phyloP scores from a whole-genome alignment of 75 land plant genomes.

The Azolla pinnata region DNA sequence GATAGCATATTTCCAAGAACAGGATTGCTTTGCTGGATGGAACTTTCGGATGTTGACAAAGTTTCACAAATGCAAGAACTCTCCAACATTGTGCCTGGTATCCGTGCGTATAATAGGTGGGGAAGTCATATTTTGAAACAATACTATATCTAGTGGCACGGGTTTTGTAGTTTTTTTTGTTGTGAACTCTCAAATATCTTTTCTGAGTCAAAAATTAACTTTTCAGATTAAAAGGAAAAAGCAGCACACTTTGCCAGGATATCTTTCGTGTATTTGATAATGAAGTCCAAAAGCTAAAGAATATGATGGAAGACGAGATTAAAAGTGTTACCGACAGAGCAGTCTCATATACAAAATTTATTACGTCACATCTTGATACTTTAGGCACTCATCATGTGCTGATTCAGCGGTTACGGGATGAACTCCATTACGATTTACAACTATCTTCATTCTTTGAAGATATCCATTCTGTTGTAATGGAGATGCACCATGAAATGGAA shows the following conservation, averaged over 20 bases:
- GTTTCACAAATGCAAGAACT: slow-evolving; percentile 21
- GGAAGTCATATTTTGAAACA: too few species aligned
- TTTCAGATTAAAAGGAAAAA: slow-evolving; percentile 16
- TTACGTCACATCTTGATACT: slow-evolving; percentile 4
- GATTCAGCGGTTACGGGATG: slow-evolving; percentile 24
- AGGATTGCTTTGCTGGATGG: slow-evolving; percentile 24
- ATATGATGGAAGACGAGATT: slow-evolving; percentile 8
- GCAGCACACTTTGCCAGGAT: slow-evolving; percentile 1
- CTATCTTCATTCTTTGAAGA: slow-evolving; percentile 5
- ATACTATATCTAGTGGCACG: too few species aligned
- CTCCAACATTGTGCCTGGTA: slow-evolving; percentile 17
- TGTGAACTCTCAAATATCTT: neutral
- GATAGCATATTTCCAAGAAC: slow-evolving; percentile 29
- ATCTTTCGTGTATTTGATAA: slow-evolving; percentile 11
- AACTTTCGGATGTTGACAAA: slow-evolving; percentile 15
- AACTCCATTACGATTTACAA: slow-evolving; percentile 16
- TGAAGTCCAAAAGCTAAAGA: slow-evolving; percentile 6
- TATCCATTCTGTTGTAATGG: slow-evolving; percentile 5
- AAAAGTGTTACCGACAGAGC: slow-evolving; percentile 6
- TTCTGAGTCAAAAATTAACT: too few species aligned
- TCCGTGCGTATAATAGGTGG: slow-evolving; percentile 24
- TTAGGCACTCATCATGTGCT: slow-evolving; percentile 19
- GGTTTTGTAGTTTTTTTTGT: too few species aligned
- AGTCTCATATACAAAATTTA: slow-evolving; percentile 4
- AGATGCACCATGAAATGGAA: slow-evolving; percentile 3